Evolutionary conservation across 2,329 filamentous ascomycete genomes (phyloP).

Genomic region (Sclerotiophoma versabilis): DNA sequence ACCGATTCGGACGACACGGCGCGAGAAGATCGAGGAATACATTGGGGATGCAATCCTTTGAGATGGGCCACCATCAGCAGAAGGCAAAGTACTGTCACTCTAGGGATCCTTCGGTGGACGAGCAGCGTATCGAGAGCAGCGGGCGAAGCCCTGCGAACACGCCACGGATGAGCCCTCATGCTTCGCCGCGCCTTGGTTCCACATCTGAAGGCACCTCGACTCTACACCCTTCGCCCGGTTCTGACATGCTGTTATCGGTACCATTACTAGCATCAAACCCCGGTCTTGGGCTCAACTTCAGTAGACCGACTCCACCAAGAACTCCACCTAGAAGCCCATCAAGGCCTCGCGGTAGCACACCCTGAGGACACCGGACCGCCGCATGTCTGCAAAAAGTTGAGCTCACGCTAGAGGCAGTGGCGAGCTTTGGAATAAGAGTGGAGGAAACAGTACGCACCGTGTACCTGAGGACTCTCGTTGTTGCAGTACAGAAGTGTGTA

Average conservation of each 20-base stretch:
- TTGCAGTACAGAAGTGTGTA: too few relatives aligned
- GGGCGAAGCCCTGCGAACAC: constrained; percentile 7
- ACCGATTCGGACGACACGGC: constrained; percentile 21
- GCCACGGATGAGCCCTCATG: background rate
- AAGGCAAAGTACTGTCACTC: constrained; percentile 6
- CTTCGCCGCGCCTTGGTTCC: constrained; percentile 3
- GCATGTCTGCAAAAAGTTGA: too few relatives aligned
- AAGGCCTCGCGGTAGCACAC: background rate
- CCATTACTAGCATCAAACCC: constrained; percentile 16
- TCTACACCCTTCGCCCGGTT: background rate
- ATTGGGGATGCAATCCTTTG: constrained; percentile 7
- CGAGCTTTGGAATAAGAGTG: too few relatives aligned
- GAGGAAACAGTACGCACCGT: too few relatives aligned
- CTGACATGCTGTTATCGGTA: constrained; percentile 8
- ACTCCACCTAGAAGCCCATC: constrained; percentile 13
- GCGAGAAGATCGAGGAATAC: constrained; percentile 17
- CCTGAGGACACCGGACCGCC: background rate
- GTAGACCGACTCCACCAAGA: constrained; percentile 7
- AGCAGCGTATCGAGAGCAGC: constrained; percentile 23
- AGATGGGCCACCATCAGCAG: background rate
- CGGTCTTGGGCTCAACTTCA: constrained; percentile 5
- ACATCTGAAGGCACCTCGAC: background rate
- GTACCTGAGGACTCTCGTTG: too few relatives aligned
- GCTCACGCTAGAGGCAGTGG: too few relatives aligned
- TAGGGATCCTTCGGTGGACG: constrained; percentile 23